These are phyloP conservation scores for Torulaspora globosa DNA, from an alignment of 1,139 yeast species.

Conservation along the genomic window DNA sequence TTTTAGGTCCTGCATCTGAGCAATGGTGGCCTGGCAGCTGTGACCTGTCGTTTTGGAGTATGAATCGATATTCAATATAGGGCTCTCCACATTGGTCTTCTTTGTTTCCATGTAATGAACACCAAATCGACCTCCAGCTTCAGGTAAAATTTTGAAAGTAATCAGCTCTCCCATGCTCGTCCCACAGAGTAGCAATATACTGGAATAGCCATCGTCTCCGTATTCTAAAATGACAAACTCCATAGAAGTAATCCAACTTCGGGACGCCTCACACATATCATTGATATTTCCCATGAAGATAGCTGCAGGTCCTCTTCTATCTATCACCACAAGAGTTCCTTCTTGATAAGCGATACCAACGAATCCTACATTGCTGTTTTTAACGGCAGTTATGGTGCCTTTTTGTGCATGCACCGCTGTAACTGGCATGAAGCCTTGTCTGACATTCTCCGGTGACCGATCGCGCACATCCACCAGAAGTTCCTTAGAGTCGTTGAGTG, in stretches of 20 bases:
- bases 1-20: conserved; percentile 56
- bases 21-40: conserved; percentile 61
- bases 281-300: conserved; percentile 51
- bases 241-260: conserved; percentile 50
- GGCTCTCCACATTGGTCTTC: conserved; percentile 46
- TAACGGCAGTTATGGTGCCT: conserved; percentile 54
- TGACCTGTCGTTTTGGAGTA: conserved; percentile 55
- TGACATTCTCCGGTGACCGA: conserved; percentile 43
- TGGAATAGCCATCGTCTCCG: conserved; percentile 64
- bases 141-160: conserved; percentile 66
- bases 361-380: conserved; percentile 75
- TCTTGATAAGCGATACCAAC: conserved; percentile 76
- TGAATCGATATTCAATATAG: conserved; percentile 55
- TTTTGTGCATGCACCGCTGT: conserved; percentile 49
- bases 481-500: conserved; percentile 27
- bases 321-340: conserved; percentile 73
- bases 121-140: conserved; percentile 61
- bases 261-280: conserved; percentile 25
- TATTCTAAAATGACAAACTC: conserved; percentile 69
- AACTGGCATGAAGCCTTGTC: conserved; percentile 69
- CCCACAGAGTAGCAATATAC: conserved; percentile 71
- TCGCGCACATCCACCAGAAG: conserved; percentile 38
- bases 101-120: conserved; percentile 53
- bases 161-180: conserved; percentile 72
- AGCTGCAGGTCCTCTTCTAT: conserved; percentile 80